Evolutionary conservation across 805 yeast genomes (phyloP).

Genomic region (Saccharomycopsis schoenii): DNA sequence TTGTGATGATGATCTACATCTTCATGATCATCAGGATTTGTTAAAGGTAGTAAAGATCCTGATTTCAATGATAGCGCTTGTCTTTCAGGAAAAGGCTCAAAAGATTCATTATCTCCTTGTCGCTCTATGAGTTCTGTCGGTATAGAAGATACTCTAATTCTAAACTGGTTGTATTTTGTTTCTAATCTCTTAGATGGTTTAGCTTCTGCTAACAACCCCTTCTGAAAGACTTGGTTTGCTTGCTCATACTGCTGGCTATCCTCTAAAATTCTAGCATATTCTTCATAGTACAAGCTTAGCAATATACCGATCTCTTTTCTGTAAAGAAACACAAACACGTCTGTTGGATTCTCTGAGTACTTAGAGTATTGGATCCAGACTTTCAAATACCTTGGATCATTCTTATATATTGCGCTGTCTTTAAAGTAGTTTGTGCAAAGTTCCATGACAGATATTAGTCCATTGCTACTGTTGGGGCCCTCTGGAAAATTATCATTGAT

Average conservation of each 20-base stretch:
- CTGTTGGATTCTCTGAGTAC: slow-evolving; percentile 59
- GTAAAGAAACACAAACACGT: slow-evolving; percentile 60
- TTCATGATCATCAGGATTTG: background rate
- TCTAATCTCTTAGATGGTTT: slow-evolving; percentile 47
- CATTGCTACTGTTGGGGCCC: slow-evolving; percentile 48
- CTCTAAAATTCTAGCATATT: slow-evolving; percentile 60
- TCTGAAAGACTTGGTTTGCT: slow-evolving; percentile 49
- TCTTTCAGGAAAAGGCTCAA: slow-evolving; percentile 15
- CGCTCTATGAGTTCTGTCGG: slow-evolving; percentile 15
- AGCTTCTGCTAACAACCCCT: slow-evolving; percentile 53
- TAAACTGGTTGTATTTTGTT: slow-evolving; percentile 36
- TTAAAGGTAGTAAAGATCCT: background rate
- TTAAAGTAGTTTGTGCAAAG: slow-evolving; percentile 61
- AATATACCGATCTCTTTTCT: slow-evolving; percentile 60
- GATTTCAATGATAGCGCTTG: slow-evolving; percentile 12
- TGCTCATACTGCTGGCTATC: slow-evolving; percentile 34
- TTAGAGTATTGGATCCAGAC: slow-evolving; percentile 76
- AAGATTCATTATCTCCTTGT: slow-evolving; percentile 15
- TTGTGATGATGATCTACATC: background rate
- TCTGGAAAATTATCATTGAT: slow-evolving; percentile 54
- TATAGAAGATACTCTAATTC: slow-evolving; percentile 29
- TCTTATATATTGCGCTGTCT: slow-evolving; percentile 56
- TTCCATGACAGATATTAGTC: slow-evolving; percentile 55
- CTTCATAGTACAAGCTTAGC: slow-evolving; percentile 68
- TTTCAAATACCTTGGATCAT: slow-evolving; percentile 71